phyloP scores from a whole-genome alignment of 2,329 filamentous ascomycete species.

The Aspergillus cejpii region DNA sequence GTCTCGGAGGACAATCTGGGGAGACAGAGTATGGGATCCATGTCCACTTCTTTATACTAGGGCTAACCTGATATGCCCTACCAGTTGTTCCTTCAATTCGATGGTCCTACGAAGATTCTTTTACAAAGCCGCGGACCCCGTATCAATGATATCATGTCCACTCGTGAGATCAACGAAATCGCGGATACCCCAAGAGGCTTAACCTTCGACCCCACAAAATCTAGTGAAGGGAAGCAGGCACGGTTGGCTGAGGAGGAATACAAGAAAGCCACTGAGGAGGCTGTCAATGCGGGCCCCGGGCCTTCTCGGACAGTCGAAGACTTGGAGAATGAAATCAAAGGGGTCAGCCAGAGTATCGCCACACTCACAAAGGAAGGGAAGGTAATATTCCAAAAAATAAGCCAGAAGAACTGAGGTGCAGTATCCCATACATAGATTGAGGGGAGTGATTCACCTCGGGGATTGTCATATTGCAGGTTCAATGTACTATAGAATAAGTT shows the following conservation, averaged over 20 bases:
- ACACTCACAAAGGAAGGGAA: constrained; percentile 56
- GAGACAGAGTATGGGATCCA: constrained; percentile 60
- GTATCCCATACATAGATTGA: constrained; percentile 8
- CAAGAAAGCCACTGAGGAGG: constrained; percentile 18
- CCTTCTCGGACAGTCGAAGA: constrained; percentile 26
- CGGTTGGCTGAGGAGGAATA: constrained; percentile 12
- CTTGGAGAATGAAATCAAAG: constrained; percentile 27
- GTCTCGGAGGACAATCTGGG: constrained; percentile 78
- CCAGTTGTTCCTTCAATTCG: constrained; percentile 77
- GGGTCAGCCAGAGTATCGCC: constrained; percentile 42
- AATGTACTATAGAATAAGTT: neutral
- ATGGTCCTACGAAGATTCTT: constrained; percentile 76
- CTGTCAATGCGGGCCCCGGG: constrained; percentile 20
- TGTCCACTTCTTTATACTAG: neutral
- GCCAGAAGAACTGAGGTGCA: constrained; percentile 16
- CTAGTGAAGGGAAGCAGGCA: constrained; percentile 10
- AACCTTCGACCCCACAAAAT: constrained; percentile 53
- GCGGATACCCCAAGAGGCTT: constrained; percentile 72
- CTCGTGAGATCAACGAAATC: constrained; percentile 80
- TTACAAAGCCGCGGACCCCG: constrained; percentile 80
- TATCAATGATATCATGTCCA: constrained; percentile 69
- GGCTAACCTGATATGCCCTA: constrained; percentile 2
- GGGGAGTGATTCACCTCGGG: neutral
- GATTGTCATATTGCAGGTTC: neutral
- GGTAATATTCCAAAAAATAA: constrained; percentile 52